A percentile compares a stretch with the other conserved stretches of the same genome.
Conservation (phyloP, 2,329 filamentous ascomycete genomes). For the Nannizzia gypsea region DNA sequence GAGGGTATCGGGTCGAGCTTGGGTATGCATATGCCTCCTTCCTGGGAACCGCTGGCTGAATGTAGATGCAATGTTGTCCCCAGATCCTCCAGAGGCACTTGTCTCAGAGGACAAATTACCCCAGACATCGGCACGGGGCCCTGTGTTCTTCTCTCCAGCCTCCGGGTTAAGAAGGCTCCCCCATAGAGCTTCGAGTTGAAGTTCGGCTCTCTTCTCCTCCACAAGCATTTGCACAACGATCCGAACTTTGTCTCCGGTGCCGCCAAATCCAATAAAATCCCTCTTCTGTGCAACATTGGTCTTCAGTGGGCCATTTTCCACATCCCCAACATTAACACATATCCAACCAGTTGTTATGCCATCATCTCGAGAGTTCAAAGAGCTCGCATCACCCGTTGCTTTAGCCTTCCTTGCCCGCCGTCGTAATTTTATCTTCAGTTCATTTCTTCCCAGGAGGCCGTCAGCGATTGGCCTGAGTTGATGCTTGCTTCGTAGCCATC, state of each 20-base stretch:
- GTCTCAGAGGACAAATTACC: neutral
- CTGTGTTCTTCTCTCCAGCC: constrained; percentile 20
- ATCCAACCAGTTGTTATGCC: constrained; percentile 92
- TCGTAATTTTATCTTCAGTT: constrained; percentile 75
- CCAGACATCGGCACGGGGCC: constrained; percentile 18
- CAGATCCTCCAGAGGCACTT: neutral
- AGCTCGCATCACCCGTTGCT: constrained; percentile 61
- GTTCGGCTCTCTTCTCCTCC: constrained; percentile 55
- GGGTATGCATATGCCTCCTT: neutral
- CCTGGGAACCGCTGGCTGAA: neutral
- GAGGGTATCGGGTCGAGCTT: neutral
- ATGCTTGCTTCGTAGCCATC: constrained; percentile 66
- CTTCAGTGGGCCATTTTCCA: constrained; percentile 42
- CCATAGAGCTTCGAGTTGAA: constrained; percentile 57
- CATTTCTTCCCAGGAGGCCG: constrained; percentile 77
- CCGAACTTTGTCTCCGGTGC: constrained; percentile 43
- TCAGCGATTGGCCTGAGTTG: constrained; percentile 68
- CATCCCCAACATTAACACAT: constrained; percentile 73
- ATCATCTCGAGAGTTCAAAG: constrained; percentile 54
- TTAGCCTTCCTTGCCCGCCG: constrained; percentile 71
- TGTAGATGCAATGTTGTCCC: neutral
- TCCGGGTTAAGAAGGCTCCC: constrained; percentile 28
- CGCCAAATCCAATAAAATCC: constrained; percentile 64
- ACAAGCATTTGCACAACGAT: constrained; percentile 63
- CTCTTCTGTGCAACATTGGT: constrained; percentile 5